Evolutionary conservation across 805 yeast genomes (phyloP).

Genomic region (Sugiyamaella floridensis): DNA sequence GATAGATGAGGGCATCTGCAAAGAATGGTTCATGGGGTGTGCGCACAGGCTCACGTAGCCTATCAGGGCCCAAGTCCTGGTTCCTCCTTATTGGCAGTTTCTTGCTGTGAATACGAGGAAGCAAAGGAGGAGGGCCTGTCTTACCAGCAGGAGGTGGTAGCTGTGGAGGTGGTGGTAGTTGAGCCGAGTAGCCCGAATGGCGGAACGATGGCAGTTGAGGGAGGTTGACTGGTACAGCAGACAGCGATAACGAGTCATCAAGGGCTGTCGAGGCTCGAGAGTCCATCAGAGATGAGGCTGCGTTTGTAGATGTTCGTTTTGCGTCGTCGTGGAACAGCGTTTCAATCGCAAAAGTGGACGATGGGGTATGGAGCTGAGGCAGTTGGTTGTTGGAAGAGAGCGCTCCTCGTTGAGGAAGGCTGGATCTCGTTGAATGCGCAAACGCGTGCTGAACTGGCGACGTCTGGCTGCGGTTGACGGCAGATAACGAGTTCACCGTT

Average conservation of each 20-base stretch:
- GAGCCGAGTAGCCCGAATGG: neutral
- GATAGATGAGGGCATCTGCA: neutral
- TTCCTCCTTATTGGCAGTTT: neutral
- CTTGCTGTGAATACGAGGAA: neutral
- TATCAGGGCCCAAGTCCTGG: neutral
- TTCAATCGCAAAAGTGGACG: neutral
- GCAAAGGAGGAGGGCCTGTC: neutral
- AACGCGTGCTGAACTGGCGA: neutral
- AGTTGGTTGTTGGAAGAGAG: neutral
- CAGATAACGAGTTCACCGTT: neutral
- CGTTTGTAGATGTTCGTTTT: neutral
- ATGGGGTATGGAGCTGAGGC: neutral
- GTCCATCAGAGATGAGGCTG: neutral
- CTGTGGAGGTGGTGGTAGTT: constrained; percentile 5
- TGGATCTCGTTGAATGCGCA: neutral
- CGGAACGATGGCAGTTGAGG: neutral
- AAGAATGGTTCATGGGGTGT: neutral
- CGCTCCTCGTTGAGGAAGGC: neutral
- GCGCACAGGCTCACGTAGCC: neutral
- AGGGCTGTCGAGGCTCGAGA: neutral
- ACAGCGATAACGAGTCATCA: neutral
- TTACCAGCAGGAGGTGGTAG: neutral
- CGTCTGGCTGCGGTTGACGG: neutral
- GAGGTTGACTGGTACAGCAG: neutral
- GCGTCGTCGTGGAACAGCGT: neutral